Conservation (phyloP, 305 asterid genomes). For the Fraxinus angustifolia region DNA sequence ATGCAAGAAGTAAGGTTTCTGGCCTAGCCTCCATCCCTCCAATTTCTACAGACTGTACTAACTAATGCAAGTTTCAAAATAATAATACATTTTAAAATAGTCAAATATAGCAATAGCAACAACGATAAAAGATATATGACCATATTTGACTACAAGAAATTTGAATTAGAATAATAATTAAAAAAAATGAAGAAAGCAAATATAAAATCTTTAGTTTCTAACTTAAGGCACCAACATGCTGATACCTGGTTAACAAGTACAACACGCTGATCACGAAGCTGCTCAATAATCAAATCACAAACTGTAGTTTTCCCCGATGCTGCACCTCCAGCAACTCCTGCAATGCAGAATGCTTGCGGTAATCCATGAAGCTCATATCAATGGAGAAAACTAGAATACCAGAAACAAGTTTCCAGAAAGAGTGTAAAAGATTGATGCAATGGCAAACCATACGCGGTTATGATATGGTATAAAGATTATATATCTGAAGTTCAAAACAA, state of each 20-base stretch:
- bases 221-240: background rate
- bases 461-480: background rate
- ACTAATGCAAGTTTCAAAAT: background rate
- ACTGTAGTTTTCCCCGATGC: constrained; percentile 97
- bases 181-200: background rate
- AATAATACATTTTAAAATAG: background rate
- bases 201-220: background rate
- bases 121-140: background rate
- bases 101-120: background rate
- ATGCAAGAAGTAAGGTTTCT: background rate
- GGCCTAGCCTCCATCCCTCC: background rate
- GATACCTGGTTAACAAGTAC: constrained; percentile 94
- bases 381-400: background rate
- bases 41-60: background rate
- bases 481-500: background rate
- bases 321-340: constrained; percentile 99
- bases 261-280: constrained; percentile 97
- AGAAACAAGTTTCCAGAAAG: background rate
- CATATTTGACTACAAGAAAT: background rate
- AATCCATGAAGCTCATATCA: constrained; percentile 15
- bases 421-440: background rate
- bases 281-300: constrained; percentile 94
- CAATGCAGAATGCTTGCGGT: constrained; percentile 14
- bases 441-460: background rate
- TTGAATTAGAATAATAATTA: background rate